These are phyloP conservation scores for Seminavis robusta DNA, from an alignment of 108 stramenopile species.

Conservation along the genomic window DNA sequence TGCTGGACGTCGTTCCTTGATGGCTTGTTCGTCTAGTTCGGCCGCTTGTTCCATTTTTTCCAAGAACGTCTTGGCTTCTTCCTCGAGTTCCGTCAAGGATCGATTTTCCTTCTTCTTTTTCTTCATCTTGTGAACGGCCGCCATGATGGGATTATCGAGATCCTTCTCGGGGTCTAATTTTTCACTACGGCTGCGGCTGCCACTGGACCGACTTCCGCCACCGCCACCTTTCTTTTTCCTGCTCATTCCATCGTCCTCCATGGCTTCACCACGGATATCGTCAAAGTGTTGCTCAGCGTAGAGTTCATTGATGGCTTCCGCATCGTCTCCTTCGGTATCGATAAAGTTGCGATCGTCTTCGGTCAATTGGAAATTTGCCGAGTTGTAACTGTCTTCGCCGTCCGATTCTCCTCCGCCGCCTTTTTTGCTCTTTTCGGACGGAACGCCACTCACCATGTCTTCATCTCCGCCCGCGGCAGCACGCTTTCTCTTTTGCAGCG, in stretches of 20 bases:
- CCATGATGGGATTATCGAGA: constrained; percentile 73
- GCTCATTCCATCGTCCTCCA: constrained; percentile 20
- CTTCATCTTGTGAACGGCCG: constrained; percentile 74
- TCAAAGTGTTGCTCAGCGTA: constrained; percentile 89
- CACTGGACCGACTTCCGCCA: too few species aligned
- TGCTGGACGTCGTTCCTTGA: constrained; percentile 56
- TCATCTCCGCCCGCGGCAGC: constrained; percentile 11
- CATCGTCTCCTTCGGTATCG: constrained; percentile 88
- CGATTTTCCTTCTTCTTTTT: constrained; percentile 67
- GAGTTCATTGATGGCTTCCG: constrained; percentile 77
- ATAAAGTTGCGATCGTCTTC: constrained; percentile 89
- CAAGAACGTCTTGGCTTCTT: constrained; percentile 70
- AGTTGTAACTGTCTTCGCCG: constrained; percentile 60
- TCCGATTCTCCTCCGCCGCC: constrained; percentile 11
- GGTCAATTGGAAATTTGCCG: constrained; percentile 63
- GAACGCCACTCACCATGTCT: constrained; percentile 3
- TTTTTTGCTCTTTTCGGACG: constrained; percentile 28
- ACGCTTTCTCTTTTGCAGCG: constrained; percentile 56
- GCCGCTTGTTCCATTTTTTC: constrained; percentile 74
- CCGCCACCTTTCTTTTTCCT: constrained; percentile 33
- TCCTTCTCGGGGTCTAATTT: constrained; percentile 40
- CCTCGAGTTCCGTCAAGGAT: constrained; percentile 68
- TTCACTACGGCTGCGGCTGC: constrained; percentile 32
- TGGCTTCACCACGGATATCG: constrained; percentile 68
- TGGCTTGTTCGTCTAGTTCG: constrained; percentile 67